These are phyloP conservation scores for Chaetomiaceae sp. DNA, from an alignment of 2,329 filamentous ascomycete species.

Conservation along the genomic window DNA sequence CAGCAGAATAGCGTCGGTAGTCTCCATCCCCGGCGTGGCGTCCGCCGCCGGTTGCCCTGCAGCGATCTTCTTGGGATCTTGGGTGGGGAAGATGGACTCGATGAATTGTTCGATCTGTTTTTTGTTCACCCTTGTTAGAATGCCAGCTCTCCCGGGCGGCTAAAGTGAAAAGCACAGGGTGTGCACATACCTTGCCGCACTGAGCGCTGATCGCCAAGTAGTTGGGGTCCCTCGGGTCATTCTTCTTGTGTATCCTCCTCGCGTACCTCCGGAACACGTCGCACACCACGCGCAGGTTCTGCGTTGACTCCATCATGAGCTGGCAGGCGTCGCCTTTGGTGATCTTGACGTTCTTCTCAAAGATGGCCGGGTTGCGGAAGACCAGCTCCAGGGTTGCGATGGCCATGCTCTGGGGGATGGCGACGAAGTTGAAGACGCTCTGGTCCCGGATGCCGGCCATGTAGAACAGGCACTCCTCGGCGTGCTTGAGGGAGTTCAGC, in stretches of 20 bases:
- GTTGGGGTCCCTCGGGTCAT: slow-evolving; percentile 87
- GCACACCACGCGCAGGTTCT: slow-evolving; percentile 78
- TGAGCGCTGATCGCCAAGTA: slow-evolving; percentile 87
- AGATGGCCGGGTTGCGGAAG: slow-evolving; percentile 86
- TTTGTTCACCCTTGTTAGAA: slow-evolving; percentile 15
- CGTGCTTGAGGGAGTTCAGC: slow-evolving; percentile 78
- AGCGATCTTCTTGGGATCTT: slow-evolving; percentile 61
- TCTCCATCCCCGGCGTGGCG: slow-evolving; percentile 42
- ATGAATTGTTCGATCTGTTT: slow-evolving; percentile 87
- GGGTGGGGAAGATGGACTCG: slow-evolving; percentile 83
- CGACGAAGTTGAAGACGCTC: slow-evolving; percentile 98
- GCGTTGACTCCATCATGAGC: slow-evolving; percentile 87
- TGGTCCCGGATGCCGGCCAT: slow-evolving; percentile 92
- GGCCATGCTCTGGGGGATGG: slow-evolving; percentile 95
- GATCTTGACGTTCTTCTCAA: slow-evolving; percentile 89
- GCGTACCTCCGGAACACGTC: slow-evolving; percentile 75
- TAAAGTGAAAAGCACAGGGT: neutral
- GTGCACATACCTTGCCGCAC: slow-evolving; percentile 66
- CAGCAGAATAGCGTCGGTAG: slow-evolving; percentile 62
- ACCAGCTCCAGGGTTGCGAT: slow-evolving; percentile 89
- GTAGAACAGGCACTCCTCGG: slow-evolving; percentile 94
- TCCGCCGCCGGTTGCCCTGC: slow-evolving; percentile 33
- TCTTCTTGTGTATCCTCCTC: slow-evolving; percentile 84
- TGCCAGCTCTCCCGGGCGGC: too few species aligned
- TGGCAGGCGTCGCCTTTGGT: slow-evolving; percentile 89